Percentiles rank a stretch among this genome's conserved stretches.
phyloP scores from a whole-genome alignment of 2,329 filamentous ascomycete genomes.

The Fusarium sp. region DNA sequence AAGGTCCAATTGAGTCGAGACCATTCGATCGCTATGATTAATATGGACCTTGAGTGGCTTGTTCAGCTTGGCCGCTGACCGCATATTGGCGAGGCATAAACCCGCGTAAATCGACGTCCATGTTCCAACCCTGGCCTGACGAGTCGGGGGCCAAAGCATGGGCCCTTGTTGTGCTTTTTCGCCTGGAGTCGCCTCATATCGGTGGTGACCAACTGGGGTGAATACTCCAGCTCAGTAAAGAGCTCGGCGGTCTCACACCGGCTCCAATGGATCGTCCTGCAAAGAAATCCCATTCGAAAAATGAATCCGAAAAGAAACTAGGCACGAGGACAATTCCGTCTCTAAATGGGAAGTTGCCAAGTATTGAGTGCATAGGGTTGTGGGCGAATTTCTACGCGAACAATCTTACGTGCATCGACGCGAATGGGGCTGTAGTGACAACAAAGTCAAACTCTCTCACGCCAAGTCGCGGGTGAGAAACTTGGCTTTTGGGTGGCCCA shows the following conservation, averaged over 20 bases:
- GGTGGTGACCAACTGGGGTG: slow-evolving; percentile 2
- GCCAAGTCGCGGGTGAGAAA: slow-evolving; percentile 3
- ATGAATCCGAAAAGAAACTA: neutral
- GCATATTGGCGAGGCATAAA: slow-evolving; percentile 36
- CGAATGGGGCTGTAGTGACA: slow-evolving; percentile 11
- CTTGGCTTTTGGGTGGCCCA: slow-evolving; percentile 13
- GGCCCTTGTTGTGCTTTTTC: slow-evolving; percentile 10
- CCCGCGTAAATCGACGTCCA: slow-evolving; percentile 13
- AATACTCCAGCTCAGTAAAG: neutral
- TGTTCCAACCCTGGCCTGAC: slow-evolving; percentile 25
- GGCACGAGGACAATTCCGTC: neutral
- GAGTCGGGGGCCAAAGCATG: slow-evolving; percentile 14
- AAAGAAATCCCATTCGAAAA: slow-evolving; percentile 9
- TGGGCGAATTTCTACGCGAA: neutral
- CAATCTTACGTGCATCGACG: slow-evolving; percentile 34
- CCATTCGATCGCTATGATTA: neutral
- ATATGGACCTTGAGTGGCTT: slow-evolving; percentile 9
- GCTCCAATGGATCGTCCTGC: neutral
- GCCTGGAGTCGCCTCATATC: slow-evolving; percentile 14
- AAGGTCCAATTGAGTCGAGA: slow-evolving; percentile 3
- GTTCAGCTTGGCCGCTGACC: slow-evolving; percentile 26
- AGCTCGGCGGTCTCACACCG: neutral
- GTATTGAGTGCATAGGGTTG: slow-evolving; percentile 2
- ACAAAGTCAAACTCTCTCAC: neutral
- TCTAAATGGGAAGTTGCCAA: slow-evolving; percentile 7